These are phyloP conservation scores for Hygrophoropsis aurantiaca DNA, from an alignment of 768 basidiomycete species.

Conservation along the genomic window DNA sequence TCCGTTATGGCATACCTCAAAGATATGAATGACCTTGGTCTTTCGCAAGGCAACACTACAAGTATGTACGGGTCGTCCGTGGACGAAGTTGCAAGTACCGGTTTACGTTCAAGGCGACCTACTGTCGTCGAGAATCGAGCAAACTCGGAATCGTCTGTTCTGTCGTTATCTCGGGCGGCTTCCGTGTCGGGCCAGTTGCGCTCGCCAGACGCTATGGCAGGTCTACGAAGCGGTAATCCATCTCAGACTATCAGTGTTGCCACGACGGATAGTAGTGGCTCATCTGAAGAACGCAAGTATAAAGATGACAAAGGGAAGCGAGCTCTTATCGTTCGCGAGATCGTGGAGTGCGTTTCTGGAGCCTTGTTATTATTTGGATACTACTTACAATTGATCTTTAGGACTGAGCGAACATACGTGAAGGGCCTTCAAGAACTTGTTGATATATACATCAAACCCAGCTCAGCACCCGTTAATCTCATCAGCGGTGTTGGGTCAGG, in stretches of 20 bases:
- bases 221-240: constrained; percentile 57
- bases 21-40: constrained; percentile 90
- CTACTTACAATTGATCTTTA: constrained; percentile 26
- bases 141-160: constrained; percentile 31
- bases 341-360: constrained; percentile 67
- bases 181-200: constrained; percentile 59
- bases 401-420: constrained; percentile 94
- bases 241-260: constrained; percentile 73
- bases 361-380: constrained; percentile 10
- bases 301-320: constrained; percentile 91
- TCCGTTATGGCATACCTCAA: constrained; percentile 95
- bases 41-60: constrained; percentile 55
- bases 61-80: constrained; percentile 57
- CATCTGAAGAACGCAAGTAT: constrained; percentile 79
- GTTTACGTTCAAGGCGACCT: constrained; percentile 59
- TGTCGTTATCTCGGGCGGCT: constrained; percentile 53
- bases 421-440: constrained; percentile 91
- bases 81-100: constrained; percentile 37
- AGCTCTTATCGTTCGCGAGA: constrained; percentile 83
- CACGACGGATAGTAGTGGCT: constrained; percentile 70
- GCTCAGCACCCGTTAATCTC: constrained; percentile 65
- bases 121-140: constrained; percentile 57
- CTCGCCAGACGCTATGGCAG: constrained; percentile 61
- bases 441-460: constrained; percentile 92
- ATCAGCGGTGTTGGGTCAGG: constrained; percentile 68